phyloP scores from a whole-genome alignment of 2,329 filamentous ascomycete species.

The Helicocarpus griseus region DNA sequence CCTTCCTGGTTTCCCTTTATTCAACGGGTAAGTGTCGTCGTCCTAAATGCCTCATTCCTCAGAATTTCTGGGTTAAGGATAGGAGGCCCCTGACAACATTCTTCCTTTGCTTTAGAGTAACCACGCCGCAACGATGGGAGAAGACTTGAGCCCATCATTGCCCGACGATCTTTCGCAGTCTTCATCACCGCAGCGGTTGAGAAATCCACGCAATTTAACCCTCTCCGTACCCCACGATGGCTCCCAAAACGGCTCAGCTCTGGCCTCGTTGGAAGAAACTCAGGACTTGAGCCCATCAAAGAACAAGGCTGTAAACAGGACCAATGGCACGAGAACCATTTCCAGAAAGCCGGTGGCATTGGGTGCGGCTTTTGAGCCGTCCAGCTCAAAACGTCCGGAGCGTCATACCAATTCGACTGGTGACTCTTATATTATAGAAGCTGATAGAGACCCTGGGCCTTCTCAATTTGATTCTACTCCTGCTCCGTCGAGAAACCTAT shows the following conservation, averaged over 20 bases:
- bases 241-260: not conserved
- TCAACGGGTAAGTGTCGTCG: not conserved
- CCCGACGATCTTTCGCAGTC: not conserved
- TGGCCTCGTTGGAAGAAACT: too few relatives aligned
- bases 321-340: not conserved
- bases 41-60: not conserved
- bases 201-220: not conserved
- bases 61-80: not conserved
- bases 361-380: not conserved
- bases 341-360: not conserved
- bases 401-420: not conserved
- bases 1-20: not conserved
- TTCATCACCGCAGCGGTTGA: not conserved
- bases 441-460: not conserved
- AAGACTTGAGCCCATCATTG: not conserved
- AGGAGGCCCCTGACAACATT: not conserved
- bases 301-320: not conserved
- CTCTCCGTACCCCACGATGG: not conserved
- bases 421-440: not conserved
- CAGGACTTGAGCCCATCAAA: not conserved
- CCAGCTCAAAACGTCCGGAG: not conserved
- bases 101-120: not conserved
- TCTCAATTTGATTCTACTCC: constrained; percentile 14
- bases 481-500: constrained; percentile 16
- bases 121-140: not conserved